These are phyloP conservation scores for Hypoxylon crocopeplum DNA, from an alignment of 495 filamentous ascomycete genomes.

Conservation along the genomic window DNA sequence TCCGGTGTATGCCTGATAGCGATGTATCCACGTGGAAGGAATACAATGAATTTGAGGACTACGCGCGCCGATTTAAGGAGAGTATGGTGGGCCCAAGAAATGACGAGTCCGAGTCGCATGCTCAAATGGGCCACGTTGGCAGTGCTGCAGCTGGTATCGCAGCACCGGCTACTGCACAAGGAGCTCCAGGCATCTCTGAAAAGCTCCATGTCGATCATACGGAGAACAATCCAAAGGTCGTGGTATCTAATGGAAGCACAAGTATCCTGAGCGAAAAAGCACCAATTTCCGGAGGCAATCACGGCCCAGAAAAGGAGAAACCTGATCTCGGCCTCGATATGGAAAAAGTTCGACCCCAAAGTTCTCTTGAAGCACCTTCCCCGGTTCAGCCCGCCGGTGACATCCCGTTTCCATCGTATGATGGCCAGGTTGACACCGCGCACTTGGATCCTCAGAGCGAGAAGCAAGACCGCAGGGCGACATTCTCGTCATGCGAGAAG, in stretches of 20 bases:
- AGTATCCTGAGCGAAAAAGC: slow-evolving; percentile 43
- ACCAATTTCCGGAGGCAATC: background rate
- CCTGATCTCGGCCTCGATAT: slow-evolving; percentile 16
- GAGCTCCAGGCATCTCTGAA: slow-evolving; percentile 36
- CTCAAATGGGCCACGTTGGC: slow-evolving; percentile 43
- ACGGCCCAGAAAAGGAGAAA: slow-evolving; percentile 13
- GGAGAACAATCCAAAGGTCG: slow-evolving; percentile 45
- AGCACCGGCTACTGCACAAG: slow-evolving; percentile 25
- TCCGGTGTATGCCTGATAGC: slow-evolving; percentile 95
- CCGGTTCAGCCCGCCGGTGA: slow-evolving; percentile 36
- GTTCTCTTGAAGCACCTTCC: slow-evolving; percentile 34
- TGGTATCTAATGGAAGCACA: slow-evolving; percentile 38
- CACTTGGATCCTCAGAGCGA: slow-evolving; percentile 36
- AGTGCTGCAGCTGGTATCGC: slow-evolving; percentile 40
- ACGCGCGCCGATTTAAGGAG: slow-evolving; percentile 78
- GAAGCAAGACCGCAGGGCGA: slow-evolving; percentile 50
- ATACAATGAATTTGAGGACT: slow-evolving; percentile 86
- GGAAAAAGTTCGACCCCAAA: slow-evolving; percentile 28
- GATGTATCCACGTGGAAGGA: slow-evolving; percentile 94
- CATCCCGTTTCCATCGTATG: slow-evolving; percentile 42
- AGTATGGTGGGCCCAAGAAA: slow-evolving; percentile 58
- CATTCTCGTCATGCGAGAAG: slow-evolving; percentile 53
- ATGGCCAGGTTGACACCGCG: slow-evolving; percentile 24
- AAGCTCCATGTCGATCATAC: slow-evolving; percentile 39
- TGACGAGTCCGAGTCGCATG: slow-evolving; percentile 46